Conservation (phyloP, 2,329 filamentous ascomycete species). For the Cadophora sp. region DNA sequence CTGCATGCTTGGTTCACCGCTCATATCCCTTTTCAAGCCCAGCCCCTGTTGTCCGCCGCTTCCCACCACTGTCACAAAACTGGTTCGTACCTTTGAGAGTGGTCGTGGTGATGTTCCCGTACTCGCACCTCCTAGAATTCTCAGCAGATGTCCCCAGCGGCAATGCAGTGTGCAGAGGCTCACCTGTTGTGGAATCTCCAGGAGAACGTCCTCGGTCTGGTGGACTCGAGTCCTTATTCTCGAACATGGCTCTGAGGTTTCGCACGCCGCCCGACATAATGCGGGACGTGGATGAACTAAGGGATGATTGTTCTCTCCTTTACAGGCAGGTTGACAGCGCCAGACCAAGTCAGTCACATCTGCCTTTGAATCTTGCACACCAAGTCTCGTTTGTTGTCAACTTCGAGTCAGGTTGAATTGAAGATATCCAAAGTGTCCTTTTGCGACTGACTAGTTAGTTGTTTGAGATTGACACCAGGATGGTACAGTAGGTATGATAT, state of each 20-base stretch:
- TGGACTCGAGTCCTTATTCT: conserved; percentile 60
- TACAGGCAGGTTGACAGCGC: background rate
- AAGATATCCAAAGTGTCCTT: conserved; percentile 15
- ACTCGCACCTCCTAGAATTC: conserved; percentile 33
- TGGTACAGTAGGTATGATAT: background rate
- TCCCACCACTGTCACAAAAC: conserved; percentile 74
- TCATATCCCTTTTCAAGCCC: conserved; percentile 49
- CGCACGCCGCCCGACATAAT: conserved; percentile 44
- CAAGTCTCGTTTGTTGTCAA: background rate
- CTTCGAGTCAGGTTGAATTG: background rate
- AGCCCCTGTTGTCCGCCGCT: conserved; percentile 50
- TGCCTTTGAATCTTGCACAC: conserved; percentile 4
- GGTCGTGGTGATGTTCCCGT: conserved; percentile 61
- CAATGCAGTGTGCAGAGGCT: conserved; percentile 35
- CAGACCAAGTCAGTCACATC: conserved; percentile 10
- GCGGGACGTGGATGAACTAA: conserved; percentile 8
- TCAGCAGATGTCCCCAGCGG: conserved; percentile 27
- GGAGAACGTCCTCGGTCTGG: conserved; percentile 73
- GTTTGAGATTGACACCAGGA: conserved; percentile 6
- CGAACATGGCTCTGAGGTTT: conserved; percentile 83
- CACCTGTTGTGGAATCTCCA: conserved; percentile 55
- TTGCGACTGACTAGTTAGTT: conserved; percentile 8
- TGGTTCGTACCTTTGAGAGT: conserved; percentile 77
- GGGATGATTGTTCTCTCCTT: conserved; percentile 7
- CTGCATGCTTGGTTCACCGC: conserved; percentile 38